Percentiles rank a stretch among this genome's conserved stretches.
phyloP scores from a whole-genome alignment of 768 basidiomycete genomes.

The Boletus insuetus region DNA sequence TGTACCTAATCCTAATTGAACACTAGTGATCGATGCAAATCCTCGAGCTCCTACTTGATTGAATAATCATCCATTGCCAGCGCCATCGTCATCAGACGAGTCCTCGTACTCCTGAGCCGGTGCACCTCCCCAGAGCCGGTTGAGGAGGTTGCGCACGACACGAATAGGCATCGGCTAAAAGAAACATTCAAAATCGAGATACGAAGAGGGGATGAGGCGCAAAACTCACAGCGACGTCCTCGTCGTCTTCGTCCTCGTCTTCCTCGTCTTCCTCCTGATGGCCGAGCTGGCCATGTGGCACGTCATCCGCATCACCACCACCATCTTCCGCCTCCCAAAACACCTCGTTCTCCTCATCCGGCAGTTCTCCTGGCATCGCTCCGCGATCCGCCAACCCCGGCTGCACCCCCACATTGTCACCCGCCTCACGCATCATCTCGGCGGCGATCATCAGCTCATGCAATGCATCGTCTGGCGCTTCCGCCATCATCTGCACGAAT shows the following conservation, averaged over 20 bases:
- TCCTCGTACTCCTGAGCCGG: slow-evolving; percentile 16
- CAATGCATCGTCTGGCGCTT: slow-evolving; percentile 55
- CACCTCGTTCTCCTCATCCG: slow-evolving; percentile 31
- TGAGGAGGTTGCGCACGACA: slow-evolving; percentile 55
- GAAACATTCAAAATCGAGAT: neutral
- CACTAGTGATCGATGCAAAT: too few relatives aligned
- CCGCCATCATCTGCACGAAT: slow-evolving; percentile 54
- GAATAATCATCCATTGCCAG: neutral
- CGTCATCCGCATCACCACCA: slow-evolving; percentile 24
- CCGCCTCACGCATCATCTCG: slow-evolving; percentile 37
- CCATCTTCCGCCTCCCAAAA: slow-evolving; percentile 23
- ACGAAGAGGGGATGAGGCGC: too few relatives aligned
- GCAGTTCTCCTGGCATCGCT: slow-evolving; percentile 47
- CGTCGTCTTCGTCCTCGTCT: slow-evolving; percentile 32
- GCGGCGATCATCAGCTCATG: slow-evolving; percentile 56
- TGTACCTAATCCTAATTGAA: too few relatives aligned
- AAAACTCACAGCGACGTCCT: slow-evolving; percentile 44
- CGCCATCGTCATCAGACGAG: slow-evolving; percentile 20
- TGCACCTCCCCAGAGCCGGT: slow-evolving; percentile 54
- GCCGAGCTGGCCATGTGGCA: slow-evolving; percentile 15
- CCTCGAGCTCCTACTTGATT: neutral
- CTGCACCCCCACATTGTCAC: slow-evolving; percentile 25
- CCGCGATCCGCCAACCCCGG: slow-evolving; percentile 22
- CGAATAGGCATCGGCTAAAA: slow-evolving; percentile 59
- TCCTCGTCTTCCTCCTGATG: slow-evolving; percentile 40